Evolutionary conservation across 495 filamentous ascomycete genomes (phyloP), one percentile per base, ranked within the genome.

Genomic region (Penicillium fimorum): DNA sequence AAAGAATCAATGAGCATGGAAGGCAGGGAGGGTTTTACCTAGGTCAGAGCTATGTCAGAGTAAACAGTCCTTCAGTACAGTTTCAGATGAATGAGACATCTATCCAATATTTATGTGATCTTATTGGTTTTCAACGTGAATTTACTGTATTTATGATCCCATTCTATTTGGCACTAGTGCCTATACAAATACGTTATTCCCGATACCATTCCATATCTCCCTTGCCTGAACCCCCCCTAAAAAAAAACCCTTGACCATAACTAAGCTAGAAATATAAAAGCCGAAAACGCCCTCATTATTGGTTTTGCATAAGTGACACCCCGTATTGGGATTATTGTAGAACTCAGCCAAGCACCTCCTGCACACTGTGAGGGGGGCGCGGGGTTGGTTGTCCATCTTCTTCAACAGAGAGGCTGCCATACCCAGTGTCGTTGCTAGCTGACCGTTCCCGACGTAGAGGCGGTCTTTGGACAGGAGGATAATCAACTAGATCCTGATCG

Each of bases 351-450:
- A 51, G 22, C 1, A 60, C 47, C 24, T 64, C 54, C 27, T 46
- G 41, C 5, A 59, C 51, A 32, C 43, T 42, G 15, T 46, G 45
- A 24, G 59, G 48, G 17, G 53, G 46, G 11, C 53, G 44, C 1
- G 55, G 50, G 7, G 27, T 22, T 44, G 38, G 35, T 27, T 61
- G 50, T 1, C 17, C 22, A n/a, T 70, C 63, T 24, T 70, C 67
- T 15, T 68, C 65, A 15, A 66, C 30, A 41, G 65, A 68, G 15
- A 70, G 59, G 24, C 68, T 71, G 27, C 67, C 68, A 52, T 71
- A 71, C 4, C 68, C 68, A 1, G 68, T 71, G 48, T 71, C 68
- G 40, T 70, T 71, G 42, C 68, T 71, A 8, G 57, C 62, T 2
- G 66, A 65, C 18, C 68, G 53, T 25, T 68, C 60, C 0, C 60